Evolutionary conservation across 1,284 basidiomycete genomes (phyloP).

Genomic region (Ceratobasidium sp.): DNA sequence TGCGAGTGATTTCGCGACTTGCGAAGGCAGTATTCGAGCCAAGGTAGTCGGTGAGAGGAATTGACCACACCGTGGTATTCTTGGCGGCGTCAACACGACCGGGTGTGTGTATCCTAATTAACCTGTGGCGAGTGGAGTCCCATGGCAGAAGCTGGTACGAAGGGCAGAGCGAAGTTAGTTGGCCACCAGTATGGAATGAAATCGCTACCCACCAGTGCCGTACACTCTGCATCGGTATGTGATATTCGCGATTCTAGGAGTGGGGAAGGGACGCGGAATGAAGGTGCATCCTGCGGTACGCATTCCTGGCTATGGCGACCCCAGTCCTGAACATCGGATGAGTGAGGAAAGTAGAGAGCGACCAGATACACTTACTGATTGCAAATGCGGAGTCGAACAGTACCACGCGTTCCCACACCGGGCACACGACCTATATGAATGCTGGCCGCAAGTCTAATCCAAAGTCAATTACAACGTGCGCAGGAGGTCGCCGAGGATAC

Average conservation of each 20-base stretch:
- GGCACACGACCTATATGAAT: conserved; percentile 25
- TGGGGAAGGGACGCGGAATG: not conserved
- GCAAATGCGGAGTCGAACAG: conserved; percentile 27
- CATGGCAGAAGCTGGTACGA: conserved; percentile 12
- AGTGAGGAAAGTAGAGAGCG: too few species aligned
- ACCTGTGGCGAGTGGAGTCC: conserved; percentile 1
- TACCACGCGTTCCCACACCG: conserved; percentile 37
- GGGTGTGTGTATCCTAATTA: conserved; percentile 3
- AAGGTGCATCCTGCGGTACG: not conserved
- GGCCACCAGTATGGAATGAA: too few species aligned
- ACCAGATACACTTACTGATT: conserved; percentile 9
- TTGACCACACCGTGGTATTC: conserved; percentile 28
- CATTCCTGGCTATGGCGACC: conserved; percentile 33
- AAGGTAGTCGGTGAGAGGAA: conserved; percentile 33
- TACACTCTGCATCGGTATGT: conserved; percentile 7
- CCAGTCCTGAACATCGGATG: conserved; percentile 17
- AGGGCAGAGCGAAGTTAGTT: not conserved
- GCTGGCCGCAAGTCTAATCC: conserved; percentile 29
- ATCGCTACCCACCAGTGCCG: conserved; percentile 2
- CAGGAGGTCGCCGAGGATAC: not conserved
- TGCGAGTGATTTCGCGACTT: conserved; percentile 45
- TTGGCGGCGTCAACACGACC: conserved; percentile 28
- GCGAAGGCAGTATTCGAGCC: conserved; percentile 12
- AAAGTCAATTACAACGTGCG: not conserved
- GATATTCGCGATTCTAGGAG: conserved; percentile 7